A percentile compares a stretch with the other conserved stretches of the same genome.
These are phyloP conservation scores for Citrus cavaleriei DNA, from an alignment of 345 rosid genomes.

Conservation along the genomic window DNA sequence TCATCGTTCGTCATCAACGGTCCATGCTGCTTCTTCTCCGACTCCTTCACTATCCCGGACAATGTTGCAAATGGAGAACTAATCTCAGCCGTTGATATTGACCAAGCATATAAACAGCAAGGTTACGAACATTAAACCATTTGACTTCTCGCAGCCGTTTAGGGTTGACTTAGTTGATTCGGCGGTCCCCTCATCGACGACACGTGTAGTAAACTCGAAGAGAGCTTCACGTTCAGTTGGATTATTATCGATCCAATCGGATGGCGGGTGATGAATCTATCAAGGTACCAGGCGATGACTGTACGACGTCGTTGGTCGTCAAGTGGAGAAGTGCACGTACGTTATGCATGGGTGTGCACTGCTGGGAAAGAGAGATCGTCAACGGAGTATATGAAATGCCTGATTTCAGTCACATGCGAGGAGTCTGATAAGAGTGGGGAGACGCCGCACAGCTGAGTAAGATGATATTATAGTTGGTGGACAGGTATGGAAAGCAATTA, in stretches of 20 bases:
- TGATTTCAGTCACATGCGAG: slow-evolving; percentile 41
- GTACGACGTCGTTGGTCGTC: slow-evolving; percentile 61
- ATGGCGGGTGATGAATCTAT: slow-evolving; percentile 53
- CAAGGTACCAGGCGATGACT: slow-evolving; percentile 53
- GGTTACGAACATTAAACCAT: slow-evolving; percentile 57
- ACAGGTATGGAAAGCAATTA: slow-evolving; percentile 57
- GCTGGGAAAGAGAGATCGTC: slow-evolving; percentile 36
- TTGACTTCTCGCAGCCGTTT: slow-evolving; percentile 52
- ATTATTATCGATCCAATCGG: slow-evolving; percentile 56
- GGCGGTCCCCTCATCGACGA: slow-evolving; percentile 41
- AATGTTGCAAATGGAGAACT: slow-evolving; percentile 8
- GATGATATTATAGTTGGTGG: slow-evolving; percentile 61
- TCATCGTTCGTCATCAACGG: slow-evolving; percentile 25
- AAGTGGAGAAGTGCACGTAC: slow-evolving; percentile 60
- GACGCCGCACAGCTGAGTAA: slow-evolving; percentile 40
- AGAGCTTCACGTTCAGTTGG: slow-evolving; percentile 61
- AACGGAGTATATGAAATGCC: too few relatives aligned
- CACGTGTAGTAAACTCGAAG: slow-evolving; percentile 31
- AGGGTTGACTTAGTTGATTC: slow-evolving; percentile 58
- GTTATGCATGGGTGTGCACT: slow-evolving; percentile 29
- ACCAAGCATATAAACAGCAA: slow-evolving; percentile 39
- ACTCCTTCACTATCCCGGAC: slow-evolving; percentile 37
- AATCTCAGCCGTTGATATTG: slow-evolving; percentile 70
- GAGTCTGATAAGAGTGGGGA: slow-evolving; percentile 28
- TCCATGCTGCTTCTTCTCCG: slow-evolving; percentile 49